Percentiles rank a stretch among this genome's conserved stretches.
These are phyloP conservation scores for Meyerozyma elateridarum DNA, from an alignment of 1,139 yeast genomes.

Conservation along the genomic window DNA sequence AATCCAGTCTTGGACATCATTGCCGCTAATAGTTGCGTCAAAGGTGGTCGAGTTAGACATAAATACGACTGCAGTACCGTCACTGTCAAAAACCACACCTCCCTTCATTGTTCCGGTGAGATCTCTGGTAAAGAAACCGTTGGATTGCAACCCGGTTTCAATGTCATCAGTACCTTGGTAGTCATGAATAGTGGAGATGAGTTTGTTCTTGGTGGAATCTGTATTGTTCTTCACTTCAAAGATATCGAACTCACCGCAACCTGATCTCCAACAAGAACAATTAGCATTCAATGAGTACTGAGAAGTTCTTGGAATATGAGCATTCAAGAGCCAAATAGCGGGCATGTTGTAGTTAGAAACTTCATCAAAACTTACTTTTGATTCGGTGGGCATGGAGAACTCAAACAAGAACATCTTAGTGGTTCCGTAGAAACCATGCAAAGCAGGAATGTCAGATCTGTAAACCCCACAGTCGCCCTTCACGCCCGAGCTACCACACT, in stretches of 20 bases:
- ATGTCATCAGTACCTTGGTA: slow-evolving; percentile 64
- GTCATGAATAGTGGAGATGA: slow-evolving; percentile 80
- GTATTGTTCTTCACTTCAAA: slow-evolving; percentile 64
- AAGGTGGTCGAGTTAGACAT: slow-evolving; percentile 52
- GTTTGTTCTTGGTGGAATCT: slow-evolving; percentile 60
- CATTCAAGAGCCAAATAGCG: slow-evolving; percentile 92
- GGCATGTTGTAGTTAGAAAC: slow-evolving; percentile 80
- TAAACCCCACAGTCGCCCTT: slow-evolving; percentile 78
- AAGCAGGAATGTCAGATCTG: slow-evolving; percentile 83
- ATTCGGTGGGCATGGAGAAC: slow-evolving; percentile 82
- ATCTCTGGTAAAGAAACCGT: slow-evolving; percentile 55
- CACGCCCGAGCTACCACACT: slow-evolving; percentile 50
- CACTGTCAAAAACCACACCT: slow-evolving; percentile 63
- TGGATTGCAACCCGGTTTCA: slow-evolving; percentile 50
- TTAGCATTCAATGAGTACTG: slow-evolving; percentile 67
- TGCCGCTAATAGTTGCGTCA: slow-evolving; percentile 30
- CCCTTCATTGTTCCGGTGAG: slow-evolving; percentile 51
- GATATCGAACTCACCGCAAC: slow-evolving; percentile 94
- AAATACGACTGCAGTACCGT: slow-evolving; percentile 59
- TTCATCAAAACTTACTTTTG: slow-evolving; percentile 27
- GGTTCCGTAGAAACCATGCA: slow-evolving; percentile 80
- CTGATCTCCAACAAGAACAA: slow-evolving; percentile 94
- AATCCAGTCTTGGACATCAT: slow-evolving; percentile 35
- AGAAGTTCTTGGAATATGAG: slow-evolving; percentile 88
- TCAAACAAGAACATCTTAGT: slow-evolving; percentile 84